Evolutionary conservation across 441 rosid species (phyloP).

Genomic region (Viola pubescens): DNA sequence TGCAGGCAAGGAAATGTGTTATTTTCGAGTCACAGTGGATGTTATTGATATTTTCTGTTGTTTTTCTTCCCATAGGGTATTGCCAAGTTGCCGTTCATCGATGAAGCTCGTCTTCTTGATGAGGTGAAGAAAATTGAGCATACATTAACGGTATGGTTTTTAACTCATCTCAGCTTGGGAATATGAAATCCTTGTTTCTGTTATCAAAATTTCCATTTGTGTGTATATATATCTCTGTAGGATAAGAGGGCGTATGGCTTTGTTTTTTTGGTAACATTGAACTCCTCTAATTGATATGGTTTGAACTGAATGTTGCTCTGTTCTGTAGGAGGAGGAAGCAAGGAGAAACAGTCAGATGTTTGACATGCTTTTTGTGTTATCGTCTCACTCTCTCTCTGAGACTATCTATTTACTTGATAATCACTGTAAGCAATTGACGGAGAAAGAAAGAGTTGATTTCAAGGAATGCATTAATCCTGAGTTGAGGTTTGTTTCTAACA

Average conservation of each 20-base stretch:
- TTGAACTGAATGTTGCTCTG: constrained; percentile 9
- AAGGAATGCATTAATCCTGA: constrained; percentile 53
- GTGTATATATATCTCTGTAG: too few species aligned
- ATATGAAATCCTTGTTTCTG: background rate
- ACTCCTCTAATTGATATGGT: constrained; percentile 1
- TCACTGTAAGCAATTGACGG: constrained; percentile 43
- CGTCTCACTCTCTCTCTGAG: constrained; percentile 71
- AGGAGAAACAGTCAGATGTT: constrained; percentile 66
- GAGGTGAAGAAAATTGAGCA: constrained; percentile 63
- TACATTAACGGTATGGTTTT: constrained; percentile 57
- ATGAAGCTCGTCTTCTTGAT: constrained; percentile 71
- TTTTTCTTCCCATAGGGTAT: constrained; percentile 50
- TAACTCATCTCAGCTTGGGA: constrained; percentile 6
- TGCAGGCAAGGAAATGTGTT: background rate
- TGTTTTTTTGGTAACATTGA: background rate
- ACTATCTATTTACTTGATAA: constrained; percentile 61
- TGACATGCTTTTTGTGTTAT: constrained; percentile 70
- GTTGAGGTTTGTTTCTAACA: constrained; percentile 56
- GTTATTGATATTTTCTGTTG: constrained; percentile 10
- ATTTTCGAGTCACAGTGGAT: background rate
- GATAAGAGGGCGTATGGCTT: background rate
- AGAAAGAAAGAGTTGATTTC: constrained; percentile 33
- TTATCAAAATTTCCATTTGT: background rate
- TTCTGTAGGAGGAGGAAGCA: constrained; percentile 65
- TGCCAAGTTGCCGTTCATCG: constrained; percentile 87